Evolutionary conservation across 129 eudicot genomes (phyloP), one percentile per base, ranked within the genome.

Genomic region (Chrysanthemum seticuspe): DNA sequence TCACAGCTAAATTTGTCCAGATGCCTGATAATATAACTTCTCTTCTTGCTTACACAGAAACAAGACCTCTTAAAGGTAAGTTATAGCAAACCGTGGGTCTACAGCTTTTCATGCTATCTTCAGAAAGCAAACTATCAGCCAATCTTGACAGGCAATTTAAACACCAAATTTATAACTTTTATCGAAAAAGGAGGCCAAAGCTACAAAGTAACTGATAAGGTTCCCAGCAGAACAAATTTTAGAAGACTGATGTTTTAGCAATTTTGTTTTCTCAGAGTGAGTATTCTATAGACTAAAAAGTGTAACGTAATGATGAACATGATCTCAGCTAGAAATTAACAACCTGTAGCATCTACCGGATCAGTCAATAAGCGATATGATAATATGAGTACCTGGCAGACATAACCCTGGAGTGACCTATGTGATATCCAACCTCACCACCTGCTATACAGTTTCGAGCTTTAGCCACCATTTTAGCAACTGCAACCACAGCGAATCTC

Each of bases 401-500:
- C 69, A 83, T 68, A 70, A 90, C 92, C 83, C 67, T 84, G 62
- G 97, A 90, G 59, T 93, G 97, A 73, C 98, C 98, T 29, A 93
- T 93, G 79, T 93, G 98, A 81, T 90, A 93, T 60, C 98, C 98
- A 75, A 93, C 91, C 79, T 93, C 98, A 34, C 79, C 97, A 61
- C 98, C 98, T 13, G 86, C 80, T 90, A 79, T 83, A 82, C 97
- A 87, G 57, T 88, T 87, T 50, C 96, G 85, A 77, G 95, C 86
- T 68, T 72, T 78, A 62, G 98, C 97, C 72, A 93, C 98, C 97
- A 87, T 89, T 62, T 82, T 90, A 55, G 98, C 97, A 76, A 93
- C 97, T 48, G 98, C 98, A 18, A 93, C 98, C 77, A 93, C 98
- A 49, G 98, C 98, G 73, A 93, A 93, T 75, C 98, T 90, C 69